A percentile compares a stretch with the other conserved stretches of the same genome.
Conservation (phyloP, 2,329 filamentous ascomycete genomes). For the Pseudopithomyces chartarum region DNA sequence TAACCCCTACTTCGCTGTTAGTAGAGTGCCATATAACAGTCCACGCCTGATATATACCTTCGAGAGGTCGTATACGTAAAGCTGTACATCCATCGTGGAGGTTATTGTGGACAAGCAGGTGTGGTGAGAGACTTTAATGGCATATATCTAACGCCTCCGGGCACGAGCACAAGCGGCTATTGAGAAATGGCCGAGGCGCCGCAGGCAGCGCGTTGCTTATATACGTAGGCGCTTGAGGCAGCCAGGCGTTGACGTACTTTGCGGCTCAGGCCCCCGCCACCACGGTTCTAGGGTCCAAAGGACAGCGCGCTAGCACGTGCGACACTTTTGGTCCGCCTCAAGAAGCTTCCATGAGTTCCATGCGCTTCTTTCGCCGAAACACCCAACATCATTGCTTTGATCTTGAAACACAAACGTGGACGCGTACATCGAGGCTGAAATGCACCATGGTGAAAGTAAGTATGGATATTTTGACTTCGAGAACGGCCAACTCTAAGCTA, state of each 20-base stretch:
- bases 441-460: too few species aligned
- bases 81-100: constrained; percentile 53
- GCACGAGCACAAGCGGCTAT: neutral
- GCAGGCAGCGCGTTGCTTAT: neutral
- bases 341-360: neutral
- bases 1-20: constrained; percentile 51
- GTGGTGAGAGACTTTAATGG: neutral
- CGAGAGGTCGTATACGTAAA: constrained; percentile 60
- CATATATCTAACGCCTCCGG: neutral
- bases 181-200: neutral
- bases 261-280: neutral
- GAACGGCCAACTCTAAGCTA: too few species aligned
- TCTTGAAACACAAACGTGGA: too few species aligned
- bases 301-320: constrained; percentile 14
- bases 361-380: neutral
- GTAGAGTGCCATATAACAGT: constrained; percentile 7
- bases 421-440: too few species aligned
- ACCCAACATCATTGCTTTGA: neutral
- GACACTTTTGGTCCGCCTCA: constrained; percentile 1
- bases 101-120: neutral
- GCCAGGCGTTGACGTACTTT: constrained; percentile 8
- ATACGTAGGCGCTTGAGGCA: neutral
- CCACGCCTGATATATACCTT: constrained; percentile 30
- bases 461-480: too few species aligned
- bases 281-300: constrained; percentile 1